Evolutionary conservation across 768 basidiomycete genomes (phyloP), one percentile per base, ranked within the genome.

Genomic region (Calocybe gangraenosa): DNA sequence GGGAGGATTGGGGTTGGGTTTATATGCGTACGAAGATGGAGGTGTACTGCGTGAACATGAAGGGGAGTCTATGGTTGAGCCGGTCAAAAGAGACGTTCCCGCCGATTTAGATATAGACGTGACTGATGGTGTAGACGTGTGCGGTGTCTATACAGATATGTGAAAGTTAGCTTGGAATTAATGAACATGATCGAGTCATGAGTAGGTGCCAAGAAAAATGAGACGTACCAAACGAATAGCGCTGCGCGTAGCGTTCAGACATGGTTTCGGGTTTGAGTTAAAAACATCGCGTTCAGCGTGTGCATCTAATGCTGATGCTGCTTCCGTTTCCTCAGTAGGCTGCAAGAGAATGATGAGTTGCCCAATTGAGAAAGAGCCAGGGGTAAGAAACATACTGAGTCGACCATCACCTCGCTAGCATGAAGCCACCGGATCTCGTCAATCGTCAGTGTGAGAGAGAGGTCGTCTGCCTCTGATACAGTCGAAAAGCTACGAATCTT

Each of bases 381-480:
- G 15, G 8, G 18, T 11, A 15, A 22, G 23, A 15, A 2, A 40
- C 47, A 30, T 46, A 48, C 53, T 25, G 53, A 47, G 18, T 53
- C 48, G 13, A 49, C 22, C 3, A 47, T 50, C 17, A 46, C 48
- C 38, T 59, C 57, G 33, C 67, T 71, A 20, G 73, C 74, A 38
- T 70, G 66, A 15, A 78, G 63, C 76, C 76, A 78, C 18, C 70
- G 62, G 41, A 75, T 61, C 57, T 76, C 76, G 50, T 76, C 76
- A 46, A 65, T 61, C 44, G 69, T 68, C 46, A 71, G 60, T 42
- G 64, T 57, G 32, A 52, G 54, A 42, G 66, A 63, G 38, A 56
- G 47, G 43, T 56, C 59, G 47, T 61, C 61, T 46, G 65, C 64
- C 57, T 58, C 58, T 48, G 28, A 22, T 18, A 56, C 52, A 42